Evolutionary conservation across 768 basidiomycete genomes (phyloP), one percentile per base, ranked within the genome.

Genomic region (Floccularia luteovirens): DNA sequence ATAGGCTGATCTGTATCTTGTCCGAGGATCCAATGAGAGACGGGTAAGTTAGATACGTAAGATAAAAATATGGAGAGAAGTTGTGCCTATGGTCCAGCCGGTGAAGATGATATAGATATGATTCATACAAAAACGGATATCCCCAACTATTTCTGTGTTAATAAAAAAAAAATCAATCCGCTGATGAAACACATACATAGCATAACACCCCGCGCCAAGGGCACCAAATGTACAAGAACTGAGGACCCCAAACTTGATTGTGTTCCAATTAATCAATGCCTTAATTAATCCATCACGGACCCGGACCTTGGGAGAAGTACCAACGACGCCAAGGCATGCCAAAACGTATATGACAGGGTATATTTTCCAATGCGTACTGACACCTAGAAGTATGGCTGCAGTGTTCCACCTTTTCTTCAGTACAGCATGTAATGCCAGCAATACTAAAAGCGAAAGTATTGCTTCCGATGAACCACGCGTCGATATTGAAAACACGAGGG

Each of bases 81-180:
- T 99, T 99, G 61, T 98, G 96, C 41, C 94, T 84, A 52, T 98
- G 93, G 61, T 99, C 96, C 14, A 89, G 78, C 14, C 96, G 78
- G 47, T 82, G 77, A 7, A 90, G 63, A 49, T 98, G 96, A 57
- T 98, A 98, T 11, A 98, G 69, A 58, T 91, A 98, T 1, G 96
- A 82, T 56, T 98, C 87, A 41, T 86, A 70, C 14, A 98, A 60
- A 66, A 98, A 96, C 0, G 94, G 83, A 47, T 84, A 70, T 13
- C 96, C 96, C 93, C 96, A 99, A 36, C 94, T 98, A 49, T 33
- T 31, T 25, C 21, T 31, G 37, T 14, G 35, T 7, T 28, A 8
- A 7, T 23, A 38, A 31, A 12, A 25, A 21, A 23, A 41, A 24
- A 46, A 24, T 27, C 6, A 31, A 19, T 13, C 39, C 21, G 38